phyloP scores from a whole-genome alignment of 2,329 filamentous ascomycete genomes.

The Hortaea sp. region DNA sequence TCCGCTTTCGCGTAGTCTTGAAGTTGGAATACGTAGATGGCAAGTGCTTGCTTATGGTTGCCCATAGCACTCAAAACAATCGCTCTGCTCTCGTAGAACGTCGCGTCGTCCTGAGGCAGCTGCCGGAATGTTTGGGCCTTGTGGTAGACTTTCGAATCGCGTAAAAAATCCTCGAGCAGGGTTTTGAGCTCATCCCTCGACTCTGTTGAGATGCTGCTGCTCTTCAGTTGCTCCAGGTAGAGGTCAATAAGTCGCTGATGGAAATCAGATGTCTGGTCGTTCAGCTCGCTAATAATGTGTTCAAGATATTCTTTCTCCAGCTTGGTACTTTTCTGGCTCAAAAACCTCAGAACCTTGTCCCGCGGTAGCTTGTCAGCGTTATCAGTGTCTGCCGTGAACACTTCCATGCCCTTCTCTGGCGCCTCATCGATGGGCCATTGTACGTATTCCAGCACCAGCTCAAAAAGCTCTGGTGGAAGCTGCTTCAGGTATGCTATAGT shows the following conservation, averaged over 20 bases:
- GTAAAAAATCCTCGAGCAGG: conserved; percentile 65
- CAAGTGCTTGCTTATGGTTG: conserved; percentile 87
- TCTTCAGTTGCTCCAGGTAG: conserved; percentile 48
- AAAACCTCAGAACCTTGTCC: conserved; percentile 62
- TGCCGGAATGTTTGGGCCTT: conserved; percentile 53
- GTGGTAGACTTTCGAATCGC: conserved; percentile 70
- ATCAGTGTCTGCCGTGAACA: conserved; percentile 87
- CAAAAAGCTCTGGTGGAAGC: conserved; percentile 75
- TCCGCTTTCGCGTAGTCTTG: conserved; percentile 81
- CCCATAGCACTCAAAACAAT: conserved; percentile 92
- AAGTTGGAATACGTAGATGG: conserved; percentile 95
- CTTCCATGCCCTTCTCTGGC: conserved; percentile 72
- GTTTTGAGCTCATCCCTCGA: conserved; percentile 40
- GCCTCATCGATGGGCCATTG: conserved; percentile 73
- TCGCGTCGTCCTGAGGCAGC: conserved; percentile 69
- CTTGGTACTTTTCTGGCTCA: conserved; percentile 56
- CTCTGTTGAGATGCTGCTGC: conserved; percentile 18
- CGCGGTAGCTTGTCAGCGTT: conserved; percentile 86
- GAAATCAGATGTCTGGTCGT: conserved; percentile 74
- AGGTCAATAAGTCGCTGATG: conserved; percentile 75
- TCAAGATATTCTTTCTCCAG: conserved; percentile 79
- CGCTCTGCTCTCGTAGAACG: conserved; percentile 81
- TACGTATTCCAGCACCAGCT: conserved; percentile 82
- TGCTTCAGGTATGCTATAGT: conserved; percentile 87
- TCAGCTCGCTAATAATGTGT: conserved; percentile 79